A percentile compares a stretch with the other conserved stretches of the same genome.
Conservation (phyloP, 768 basidiomycete genomes). For the Suillus subaureus region DNA sequence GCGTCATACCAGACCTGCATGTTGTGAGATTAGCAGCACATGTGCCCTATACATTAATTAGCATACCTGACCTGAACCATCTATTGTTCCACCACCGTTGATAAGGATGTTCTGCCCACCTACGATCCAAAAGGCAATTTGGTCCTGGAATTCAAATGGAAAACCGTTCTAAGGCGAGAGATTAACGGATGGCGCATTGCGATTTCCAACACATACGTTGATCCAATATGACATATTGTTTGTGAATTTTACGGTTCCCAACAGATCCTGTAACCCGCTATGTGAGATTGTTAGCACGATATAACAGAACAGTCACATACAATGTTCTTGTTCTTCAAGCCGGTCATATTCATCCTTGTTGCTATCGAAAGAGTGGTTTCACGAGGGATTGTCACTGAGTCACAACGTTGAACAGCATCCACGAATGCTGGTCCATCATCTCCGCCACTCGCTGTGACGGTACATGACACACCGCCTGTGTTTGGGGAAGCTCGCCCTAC, state of each 20-base stretch:
- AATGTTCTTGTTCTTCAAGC: conserved; percentile 49
- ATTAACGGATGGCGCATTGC: not conserved
- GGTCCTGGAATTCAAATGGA: conserved; percentile 54
- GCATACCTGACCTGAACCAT: conserved; percentile 63
- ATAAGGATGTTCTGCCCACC: conserved; percentile 50
- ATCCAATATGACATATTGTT: conserved; percentile 57
- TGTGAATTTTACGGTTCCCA: conserved; percentile 54
- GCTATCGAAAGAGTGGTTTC: conserved; percentile 52
- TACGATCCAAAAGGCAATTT: conserved; percentile 57
- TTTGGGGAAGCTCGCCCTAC: not conserved
- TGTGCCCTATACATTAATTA: not conserved
- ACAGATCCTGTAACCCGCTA: conserved; percentile 40
- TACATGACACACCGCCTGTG: conserved; percentile 35
- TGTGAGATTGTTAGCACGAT: not conserved
- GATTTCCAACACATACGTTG: conserved; percentile 33
- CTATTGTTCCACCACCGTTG: conserved; percentile 65
- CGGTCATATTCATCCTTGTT: conserved; percentile 57
- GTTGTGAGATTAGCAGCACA: not conserved
- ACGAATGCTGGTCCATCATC: conserved; percentile 56
- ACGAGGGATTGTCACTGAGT: conserved; percentile 45
- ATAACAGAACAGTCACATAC: conserved; percentile 26
- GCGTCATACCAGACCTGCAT: conserved; percentile 57
- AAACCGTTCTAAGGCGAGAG: conserved; percentile 46
- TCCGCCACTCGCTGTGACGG: conserved; percentile 43
- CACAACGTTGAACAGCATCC: conserved; percentile 42